phyloP scores from a whole-genome alignment of 306 rosid species.

The Vigna trinervia region DNA sequence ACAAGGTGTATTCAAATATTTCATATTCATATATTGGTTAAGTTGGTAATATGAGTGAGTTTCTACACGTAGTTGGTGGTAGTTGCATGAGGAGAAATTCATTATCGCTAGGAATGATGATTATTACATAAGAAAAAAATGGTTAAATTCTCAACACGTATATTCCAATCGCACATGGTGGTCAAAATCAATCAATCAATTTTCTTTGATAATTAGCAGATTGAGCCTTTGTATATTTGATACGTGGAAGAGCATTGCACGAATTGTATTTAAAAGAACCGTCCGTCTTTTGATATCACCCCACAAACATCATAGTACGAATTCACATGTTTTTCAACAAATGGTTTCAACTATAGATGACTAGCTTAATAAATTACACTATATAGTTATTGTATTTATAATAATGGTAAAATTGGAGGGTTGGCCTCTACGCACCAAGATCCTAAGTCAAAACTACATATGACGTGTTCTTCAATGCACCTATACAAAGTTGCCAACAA shows the following conservation, averaged over 20 bases:
- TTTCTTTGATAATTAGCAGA: neutral
- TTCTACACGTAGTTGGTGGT: too few relatives aligned
- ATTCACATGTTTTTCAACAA: conserved; percentile 11
- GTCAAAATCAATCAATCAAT: conserved; percentile 4
- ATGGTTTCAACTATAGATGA: conserved; percentile 40
- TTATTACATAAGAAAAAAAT: neutral
- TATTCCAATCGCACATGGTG: neutral
- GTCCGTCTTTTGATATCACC: neutral
- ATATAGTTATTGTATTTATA: neutral
- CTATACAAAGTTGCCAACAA: conserved; percentile 5
- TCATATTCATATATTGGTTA: too few relatives aligned
- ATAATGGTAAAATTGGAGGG: conserved; percentile 37
- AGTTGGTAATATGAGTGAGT: too few relatives aligned
- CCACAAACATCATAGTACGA: conserved; percentile 10
- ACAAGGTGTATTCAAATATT: too few relatives aligned
- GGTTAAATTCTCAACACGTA: neutral
- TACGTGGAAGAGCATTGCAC: conserved; percentile 8
- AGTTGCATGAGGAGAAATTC: neutral
- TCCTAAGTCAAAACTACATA: neutral
- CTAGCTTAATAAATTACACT: conserved; percentile 41
- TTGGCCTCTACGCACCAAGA: conserved; percentile 42
- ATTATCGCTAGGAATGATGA: neutral
- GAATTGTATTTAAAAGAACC: neutral
- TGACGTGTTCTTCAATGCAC: neutral
- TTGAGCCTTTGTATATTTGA: neutral